A percentile compares a stretch with the other conserved stretches of the same genome.
Conservation (phyloP, 2,329 filamentous ascomycete genomes). For the Cladophialophora exuberans region DNA sequence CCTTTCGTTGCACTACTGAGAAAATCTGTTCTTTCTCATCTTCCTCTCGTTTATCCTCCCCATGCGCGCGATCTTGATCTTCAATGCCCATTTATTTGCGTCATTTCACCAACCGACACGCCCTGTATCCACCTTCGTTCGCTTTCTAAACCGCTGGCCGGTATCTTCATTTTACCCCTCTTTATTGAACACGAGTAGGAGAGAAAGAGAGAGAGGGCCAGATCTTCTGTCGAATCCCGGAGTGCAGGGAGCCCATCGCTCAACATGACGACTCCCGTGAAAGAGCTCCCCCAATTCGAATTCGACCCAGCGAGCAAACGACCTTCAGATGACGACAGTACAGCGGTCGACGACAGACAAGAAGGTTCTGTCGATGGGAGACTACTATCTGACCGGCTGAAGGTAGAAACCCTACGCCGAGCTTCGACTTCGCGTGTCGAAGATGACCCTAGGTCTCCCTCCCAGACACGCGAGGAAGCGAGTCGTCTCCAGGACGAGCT, state of each 20-base stretch:
- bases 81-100: background rate
- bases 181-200: too few relatives aligned
- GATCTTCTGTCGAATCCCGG: too few relatives aligned
- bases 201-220: too few relatives aligned
- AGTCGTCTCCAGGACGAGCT: slow-evolving; percentile 68
- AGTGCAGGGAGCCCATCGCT: background rate
- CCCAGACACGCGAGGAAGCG: slow-evolving; percentile 62
- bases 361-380: slow-evolving; percentile 37
- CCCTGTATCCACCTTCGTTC: background rate
- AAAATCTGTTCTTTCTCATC: too few relatives aligned
- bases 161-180: background rate
- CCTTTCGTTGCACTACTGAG: too few relatives aligned
- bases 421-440: slow-evolving; percentile 34
- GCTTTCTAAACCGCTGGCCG: slow-evolving; percentile 20
- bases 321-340: slow-evolving; percentile 34
- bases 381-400: slow-evolving; percentile 48
- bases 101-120: slow-evolving; percentile 1
- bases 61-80: background rate
- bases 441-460: slow-evolving; percentile 52
- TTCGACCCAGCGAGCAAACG: slow-evolving; percentile 31
- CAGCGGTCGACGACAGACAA: slow-evolving; percentile 33
- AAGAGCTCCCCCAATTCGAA: slow-evolving; percentile 37
- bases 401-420: slow-evolving; percentile 50
- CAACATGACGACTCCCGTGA: slow-evolving; percentile 41
- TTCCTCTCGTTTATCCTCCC: too few relatives aligned